Evolutionary conservation across 768 basidiomycete genomes (phyloP), one percentile per base, ranked within the genome.

Genomic region (Tylopilus subfusipes): DNA sequence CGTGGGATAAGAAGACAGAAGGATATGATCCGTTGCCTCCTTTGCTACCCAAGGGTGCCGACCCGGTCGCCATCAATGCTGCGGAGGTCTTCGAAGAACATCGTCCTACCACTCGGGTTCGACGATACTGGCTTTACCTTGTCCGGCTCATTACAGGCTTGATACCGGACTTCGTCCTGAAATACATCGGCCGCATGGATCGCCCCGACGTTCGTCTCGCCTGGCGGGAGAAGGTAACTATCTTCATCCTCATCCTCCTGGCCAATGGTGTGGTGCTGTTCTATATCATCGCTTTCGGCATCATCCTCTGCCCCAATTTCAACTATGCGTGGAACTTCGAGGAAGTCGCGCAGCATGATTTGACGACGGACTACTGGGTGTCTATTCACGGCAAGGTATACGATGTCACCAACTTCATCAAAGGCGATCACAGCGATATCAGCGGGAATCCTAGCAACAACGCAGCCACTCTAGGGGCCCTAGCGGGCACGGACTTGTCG

Each of bases 211-310:
- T 86, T 43, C 79, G 81, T 47, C 76, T 86, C 42, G 85, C 85
- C 0, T 86, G 85, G 85, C 74, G 84, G 39, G 85, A 86, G 64
- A 86, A 86, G 68, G 60, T 85, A 48, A 79, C 85, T 7, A 86
- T 86, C 59, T 85, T 80, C 69, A 60, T 71, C 57, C 75, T 86
- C 65, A 84, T 86, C 65, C 58, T 80, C 53, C 52, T 79, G 31
- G 63, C 76, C 50, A 86, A 86, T 62, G 75, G 65, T 18, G 44
- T 78, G 46, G 74, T 86, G 54, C 66, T 86, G 59, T 86, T 86
- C 73, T 85, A 84, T 65, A 84, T 86, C 74, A 76, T 86, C 61
- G 75, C 75, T 40, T 85, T 86, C 62, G 85, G 84, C 33, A 55
- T 69, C 22, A 70, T 86, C 33, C 77, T 86, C 38, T 86, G 85